phyloP scores from a whole-genome alignment of 202 grass and related monocot species.

The Musa balbisiana region DNA sequence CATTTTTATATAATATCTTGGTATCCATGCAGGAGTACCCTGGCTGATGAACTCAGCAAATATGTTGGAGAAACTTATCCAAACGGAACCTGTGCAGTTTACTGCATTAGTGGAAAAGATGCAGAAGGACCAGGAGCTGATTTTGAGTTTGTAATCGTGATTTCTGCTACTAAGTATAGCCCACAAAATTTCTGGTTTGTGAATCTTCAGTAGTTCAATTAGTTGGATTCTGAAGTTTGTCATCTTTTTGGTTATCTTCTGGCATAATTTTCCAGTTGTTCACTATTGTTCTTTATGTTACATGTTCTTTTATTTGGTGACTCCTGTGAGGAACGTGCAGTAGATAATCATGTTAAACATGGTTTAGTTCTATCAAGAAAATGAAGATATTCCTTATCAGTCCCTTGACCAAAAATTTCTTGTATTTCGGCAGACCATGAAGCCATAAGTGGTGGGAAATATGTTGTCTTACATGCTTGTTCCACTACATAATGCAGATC shows the following conservation, averaged over 20 bases:
- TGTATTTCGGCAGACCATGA: background rate
- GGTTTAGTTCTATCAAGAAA: background rate
- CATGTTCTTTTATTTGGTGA: background rate
- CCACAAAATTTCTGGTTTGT: conserved; percentile 94
- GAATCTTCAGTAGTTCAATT: background rate
- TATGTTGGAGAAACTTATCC: conserved; percentile 83
- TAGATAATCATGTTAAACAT: background rate
- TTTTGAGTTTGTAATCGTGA: conserved; percentile 69
- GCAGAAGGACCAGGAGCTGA: conserved; percentile 73
- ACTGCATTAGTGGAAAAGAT: conserved; percentile 84
- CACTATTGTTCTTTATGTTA: background rate
- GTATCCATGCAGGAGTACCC: conserved; percentile 40
- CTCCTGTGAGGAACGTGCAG: background rate
- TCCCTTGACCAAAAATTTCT: too few relatives aligned
- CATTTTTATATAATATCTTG: conserved; percentile 21
- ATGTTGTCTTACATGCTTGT: too few relatives aligned
- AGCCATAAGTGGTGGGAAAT: too few relatives aligned
- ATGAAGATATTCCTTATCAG: background rate
- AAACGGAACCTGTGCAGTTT: conserved; percentile 76
- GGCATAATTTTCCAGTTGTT: too few relatives aligned
- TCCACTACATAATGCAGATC: too few relatives aligned
- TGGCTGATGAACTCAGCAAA: conserved; percentile 83
- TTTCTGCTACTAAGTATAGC: conserved; percentile 75
- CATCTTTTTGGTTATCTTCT: too few relatives aligned
- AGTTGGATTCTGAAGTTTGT: background rate